phyloP scores from a whole-genome alignment of 768 basidiomycete species.

The Epithele typhae region DNA sequence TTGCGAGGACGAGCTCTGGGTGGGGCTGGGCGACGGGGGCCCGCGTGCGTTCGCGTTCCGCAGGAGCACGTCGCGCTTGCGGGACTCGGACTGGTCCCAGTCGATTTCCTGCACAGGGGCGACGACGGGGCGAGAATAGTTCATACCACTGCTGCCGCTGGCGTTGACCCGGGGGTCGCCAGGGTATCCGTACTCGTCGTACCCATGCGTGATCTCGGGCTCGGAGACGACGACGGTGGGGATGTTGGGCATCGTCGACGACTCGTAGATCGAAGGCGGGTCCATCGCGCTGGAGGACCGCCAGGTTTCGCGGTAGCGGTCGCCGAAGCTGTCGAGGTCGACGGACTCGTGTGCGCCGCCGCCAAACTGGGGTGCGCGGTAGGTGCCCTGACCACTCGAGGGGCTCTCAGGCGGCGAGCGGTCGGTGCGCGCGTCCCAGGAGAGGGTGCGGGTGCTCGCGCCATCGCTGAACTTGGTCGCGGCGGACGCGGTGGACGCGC shows the following conservation, averaged over 20 bases:
- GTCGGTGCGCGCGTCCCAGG: conserved; percentile 9
- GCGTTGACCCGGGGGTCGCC: no score
- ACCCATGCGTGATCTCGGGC: not conserved
- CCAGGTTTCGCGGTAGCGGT: conserved; percentile 19
- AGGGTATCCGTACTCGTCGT: conserved; percentile 8
- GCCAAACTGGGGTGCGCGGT: not conserved
- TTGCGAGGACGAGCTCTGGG: conserved; percentile 1
- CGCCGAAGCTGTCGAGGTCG: conserved; percentile 20
- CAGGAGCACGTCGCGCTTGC: conserved; percentile 47
- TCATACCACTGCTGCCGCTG: conserved; percentile 39
- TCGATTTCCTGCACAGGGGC: conserved; percentile 37
- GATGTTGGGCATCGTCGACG: conserved; percentile 19
- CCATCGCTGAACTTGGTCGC: conserved; percentile 21
- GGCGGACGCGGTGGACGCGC: conserved; percentile 35
- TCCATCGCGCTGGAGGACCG: conserved; percentile 10
- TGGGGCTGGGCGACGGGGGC: conserved; percentile 18
- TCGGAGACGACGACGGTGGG: conserved; percentile 59
- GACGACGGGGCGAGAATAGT: conserved; percentile 63
- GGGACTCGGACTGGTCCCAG: conserved; percentile 28
- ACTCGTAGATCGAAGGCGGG: conserved; percentile 3
- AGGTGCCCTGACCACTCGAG: conserved; percentile 6
- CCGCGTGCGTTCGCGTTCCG: conserved; percentile 51
- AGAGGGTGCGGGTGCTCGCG: conserved; percentile 12
- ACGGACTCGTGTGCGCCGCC: conserved; percentile 10
- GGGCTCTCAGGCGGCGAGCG: conserved; percentile 3